Percentiles rank a stretch among this genome's conserved stretches.
These are phyloP conservation scores for Oxytropis ochrocephala DNA, from an alignment of 306 rosid species.

Conservation along the genomic window DNA sequence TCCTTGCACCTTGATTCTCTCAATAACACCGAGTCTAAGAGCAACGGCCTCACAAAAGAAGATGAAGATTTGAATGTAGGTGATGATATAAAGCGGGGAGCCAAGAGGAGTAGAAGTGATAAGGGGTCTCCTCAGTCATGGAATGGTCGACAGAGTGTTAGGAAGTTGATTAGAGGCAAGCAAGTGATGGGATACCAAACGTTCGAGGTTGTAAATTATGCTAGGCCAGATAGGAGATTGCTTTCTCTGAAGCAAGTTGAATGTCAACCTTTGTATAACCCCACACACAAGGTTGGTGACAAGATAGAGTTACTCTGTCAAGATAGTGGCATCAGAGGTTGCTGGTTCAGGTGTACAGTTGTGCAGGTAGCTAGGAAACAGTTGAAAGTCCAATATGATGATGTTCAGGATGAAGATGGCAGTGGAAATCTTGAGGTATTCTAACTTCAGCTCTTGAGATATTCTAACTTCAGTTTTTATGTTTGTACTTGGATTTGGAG, in stretches of 20 bases:
- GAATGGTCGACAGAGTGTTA: slow-evolving; percentile 39
- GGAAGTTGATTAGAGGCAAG: slow-evolving; percentile 41
- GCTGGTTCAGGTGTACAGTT: slow-evolving; percentile 96
- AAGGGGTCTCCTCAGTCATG: slow-evolving; percentile 37
- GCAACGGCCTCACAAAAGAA: slow-evolving; percentile 46
- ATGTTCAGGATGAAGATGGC: slow-evolving; percentile 84
- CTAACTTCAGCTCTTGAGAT: slow-evolving; percentile 7
- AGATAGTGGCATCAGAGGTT: slow-evolving; percentile 98
- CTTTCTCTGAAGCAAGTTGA: slow-evolving; percentile 47
- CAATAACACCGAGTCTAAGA: slow-evolving; percentile 31
- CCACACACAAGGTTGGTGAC: slow-evolving; percentile 52
- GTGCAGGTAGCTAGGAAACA: slow-evolving; percentile 63
- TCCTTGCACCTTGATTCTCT: slow-evolving; percentile 50
- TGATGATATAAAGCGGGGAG: slow-evolving; percentile 47
- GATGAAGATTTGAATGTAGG: slow-evolving; percentile 48
- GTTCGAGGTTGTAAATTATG: slow-evolving; percentile 34
- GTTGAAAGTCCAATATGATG: slow-evolving; percentile 72
- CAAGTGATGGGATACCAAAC: slow-evolving; percentile 43
- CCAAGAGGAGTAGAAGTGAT: slow-evolving; percentile 67
- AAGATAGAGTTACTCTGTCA: slow-evolving; percentile 92
- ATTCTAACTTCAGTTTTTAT: slow-evolving; percentile 1
- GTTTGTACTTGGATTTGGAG: slow-evolving; percentile 22
- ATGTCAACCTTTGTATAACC: slow-evolving; percentile 41
- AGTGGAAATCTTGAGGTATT: slow-evolving; percentile 87
- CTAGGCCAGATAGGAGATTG: slow-evolving; percentile 38